Evolutionary conservation across 352 stramenopile genomes (phyloP).

Genomic region (Phytopythium mirpurense): DNA sequence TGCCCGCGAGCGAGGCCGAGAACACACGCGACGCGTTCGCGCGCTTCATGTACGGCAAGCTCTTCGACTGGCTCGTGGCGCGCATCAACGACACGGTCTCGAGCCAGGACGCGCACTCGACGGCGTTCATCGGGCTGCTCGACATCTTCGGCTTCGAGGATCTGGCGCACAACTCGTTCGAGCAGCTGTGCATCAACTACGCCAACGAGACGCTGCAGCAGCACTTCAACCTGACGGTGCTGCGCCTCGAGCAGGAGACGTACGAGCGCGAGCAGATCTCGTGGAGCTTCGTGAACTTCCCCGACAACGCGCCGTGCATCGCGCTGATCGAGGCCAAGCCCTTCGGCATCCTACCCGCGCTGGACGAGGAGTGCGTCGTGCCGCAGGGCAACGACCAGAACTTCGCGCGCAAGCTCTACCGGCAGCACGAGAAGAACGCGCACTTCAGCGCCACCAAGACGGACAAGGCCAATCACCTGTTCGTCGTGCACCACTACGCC

Average conservation of each 20-base stretch:
- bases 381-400: constrained; percentile 83
- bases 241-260: constrained; percentile 82
- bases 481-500: constrained; percentile 96
- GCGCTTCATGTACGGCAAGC: constrained; percentile 91
- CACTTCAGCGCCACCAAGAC: constrained; percentile 79
- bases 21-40: constrained; percentile 90
- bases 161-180: constrained; percentile 92
- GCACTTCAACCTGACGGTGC: constrained; percentile 89
- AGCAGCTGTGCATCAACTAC: constrained; percentile 90
- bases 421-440: constrained; percentile 59
- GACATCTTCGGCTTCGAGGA: constrained; percentile 98
- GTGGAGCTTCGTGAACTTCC: constrained; percentile 78
- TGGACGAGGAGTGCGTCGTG: constrained; percentile 79
- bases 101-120: constrained; percentile 61
- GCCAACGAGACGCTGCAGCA: constrained; percentile 86
- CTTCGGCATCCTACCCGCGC: constrained; percentile 70
- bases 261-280: constrained; percentile 80
- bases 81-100: constrained; percentile 76
- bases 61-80: constrained; percentile 83
- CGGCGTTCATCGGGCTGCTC: constrained; percentile 91
- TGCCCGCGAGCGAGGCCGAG: constrained; percentile 70
- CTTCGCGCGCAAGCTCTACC: constrained; percentile 80
- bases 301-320: constrained; percentile 84
- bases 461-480: constrained; percentile 91
- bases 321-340: constrained; percentile 78